phyloP scores from a whole-genome alignment of 179 eudicot genomes.

The Drosera spatulata region DNA sequence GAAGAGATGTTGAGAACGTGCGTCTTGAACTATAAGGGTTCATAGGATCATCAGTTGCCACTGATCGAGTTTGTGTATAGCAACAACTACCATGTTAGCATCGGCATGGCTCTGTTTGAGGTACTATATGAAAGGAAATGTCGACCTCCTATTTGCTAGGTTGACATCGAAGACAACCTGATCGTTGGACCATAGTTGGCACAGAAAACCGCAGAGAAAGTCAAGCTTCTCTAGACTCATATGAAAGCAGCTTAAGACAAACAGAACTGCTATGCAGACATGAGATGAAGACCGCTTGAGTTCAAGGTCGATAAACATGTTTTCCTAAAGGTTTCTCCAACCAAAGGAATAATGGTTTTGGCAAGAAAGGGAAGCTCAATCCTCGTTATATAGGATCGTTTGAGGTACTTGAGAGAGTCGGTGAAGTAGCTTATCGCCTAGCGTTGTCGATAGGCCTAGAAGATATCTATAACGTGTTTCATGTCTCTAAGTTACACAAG shows the following conservation, averaged over 20 bases:
- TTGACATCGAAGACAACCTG: background rate
- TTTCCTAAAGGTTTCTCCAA: conserved; percentile 1
- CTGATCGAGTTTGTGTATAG: conserved; percentile 3
- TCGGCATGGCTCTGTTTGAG: conserved; percentile 2
- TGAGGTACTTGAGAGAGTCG: conserved; percentile 4
- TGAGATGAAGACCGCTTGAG: background rate
- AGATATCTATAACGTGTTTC: conserved; percentile 3
- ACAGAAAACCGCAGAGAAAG: background rate
- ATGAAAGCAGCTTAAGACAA: background rate
- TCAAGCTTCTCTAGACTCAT: background rate
- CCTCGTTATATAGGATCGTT: background rate
- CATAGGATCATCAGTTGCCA: conserved; percentile 5
- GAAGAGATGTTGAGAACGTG: conserved; percentile 7
- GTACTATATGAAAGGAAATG: conserved; percentile 5
- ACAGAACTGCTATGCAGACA: conserved; percentile 2
- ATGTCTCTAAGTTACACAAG: background rate
- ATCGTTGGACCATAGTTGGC: background rate
- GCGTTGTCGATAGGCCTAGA: background rate
- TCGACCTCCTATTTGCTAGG: background rate
- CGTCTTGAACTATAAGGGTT: background rate
- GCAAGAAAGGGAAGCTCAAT: conserved; percentile 1
- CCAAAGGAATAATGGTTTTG: background rate
- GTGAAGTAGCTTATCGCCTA: background rate
- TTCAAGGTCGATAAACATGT: conserved; percentile 3
- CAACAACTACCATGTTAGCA: background rate